Conservation (phyloP, 202 grass and related monocot species). For the Dendrocalamus latiflorus region DNA sequence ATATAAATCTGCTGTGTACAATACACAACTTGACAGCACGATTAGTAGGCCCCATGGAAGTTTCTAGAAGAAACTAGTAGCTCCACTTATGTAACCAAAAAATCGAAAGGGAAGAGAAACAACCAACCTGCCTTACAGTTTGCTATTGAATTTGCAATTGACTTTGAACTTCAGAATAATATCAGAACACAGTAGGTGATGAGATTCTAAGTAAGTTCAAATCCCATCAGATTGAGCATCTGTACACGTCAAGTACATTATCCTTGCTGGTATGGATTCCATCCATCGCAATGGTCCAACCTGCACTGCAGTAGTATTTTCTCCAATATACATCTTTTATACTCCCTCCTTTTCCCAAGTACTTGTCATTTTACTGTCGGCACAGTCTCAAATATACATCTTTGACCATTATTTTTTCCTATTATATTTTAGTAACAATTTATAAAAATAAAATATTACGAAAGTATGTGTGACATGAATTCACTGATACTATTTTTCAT, state of each 20-base stretch:
- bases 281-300: neutral
- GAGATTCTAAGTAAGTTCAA: neutral
- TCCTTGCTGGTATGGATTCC: neutral
- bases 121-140: neutral
- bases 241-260: neutral
- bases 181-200: neutral
- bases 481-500: too few species aligned
- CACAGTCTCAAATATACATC: too few species aligned
- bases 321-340: too few species aligned
- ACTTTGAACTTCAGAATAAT: constrained; percentile 9
- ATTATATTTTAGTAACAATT: too few species aligned
- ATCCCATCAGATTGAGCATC: constrained; percentile 10
- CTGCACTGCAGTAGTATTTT: neutral
- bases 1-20: neutral
- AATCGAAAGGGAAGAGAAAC: neutral
- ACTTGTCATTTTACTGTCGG: too few species aligned
- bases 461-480: too few species aligned
- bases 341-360: too few species aligned
- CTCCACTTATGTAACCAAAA: neutral
- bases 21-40: neutral
- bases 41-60: neutral
- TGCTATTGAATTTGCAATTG: too few species aligned
- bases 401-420: too few species aligned
- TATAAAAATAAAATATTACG: too few species aligned
- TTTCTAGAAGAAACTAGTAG: neutral